Conservation (phyloP, 257 asterid species). For the Eucommia ulmoides region DNA sequence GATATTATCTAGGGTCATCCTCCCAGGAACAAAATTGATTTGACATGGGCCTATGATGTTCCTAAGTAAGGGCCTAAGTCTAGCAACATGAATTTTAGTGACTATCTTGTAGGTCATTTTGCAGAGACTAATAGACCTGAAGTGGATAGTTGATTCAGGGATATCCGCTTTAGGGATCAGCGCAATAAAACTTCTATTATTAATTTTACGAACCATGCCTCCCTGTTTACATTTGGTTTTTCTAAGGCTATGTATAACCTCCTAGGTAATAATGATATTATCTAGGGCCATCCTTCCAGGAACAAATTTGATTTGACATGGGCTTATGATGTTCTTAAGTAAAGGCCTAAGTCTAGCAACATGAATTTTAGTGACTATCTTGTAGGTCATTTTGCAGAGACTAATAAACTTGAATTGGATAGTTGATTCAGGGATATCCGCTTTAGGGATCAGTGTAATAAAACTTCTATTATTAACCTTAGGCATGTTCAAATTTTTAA, state of each 20-base stretch:
- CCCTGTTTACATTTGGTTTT: neutral
- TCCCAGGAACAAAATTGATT: neutral
- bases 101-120: neutral
- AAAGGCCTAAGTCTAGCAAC: neutral
- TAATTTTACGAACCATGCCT: too few species aligned
- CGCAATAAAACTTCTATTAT: neutral
- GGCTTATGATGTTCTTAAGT: neutral
- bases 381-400: neutral
- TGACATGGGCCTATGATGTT: neutral
- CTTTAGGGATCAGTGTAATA: neutral
- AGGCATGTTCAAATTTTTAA: neutral
- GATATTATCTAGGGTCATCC: too few species aligned
- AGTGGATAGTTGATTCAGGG: neutral
- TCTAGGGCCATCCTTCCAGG: neutral
- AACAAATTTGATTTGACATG: neutral
- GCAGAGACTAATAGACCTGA: neutral
- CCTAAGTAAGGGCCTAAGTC: neutral
- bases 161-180: neutral
- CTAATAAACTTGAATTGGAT: neutral
- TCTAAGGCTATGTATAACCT: neutral
- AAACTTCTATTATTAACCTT: neutral
- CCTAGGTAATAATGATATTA: neutral
- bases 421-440: neutral
- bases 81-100: neutral
- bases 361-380: neutral